Conservation (phyloP, 2,329 filamentous ascomycete genomes). For the Chrysosporium queenslandicum region DNA sequence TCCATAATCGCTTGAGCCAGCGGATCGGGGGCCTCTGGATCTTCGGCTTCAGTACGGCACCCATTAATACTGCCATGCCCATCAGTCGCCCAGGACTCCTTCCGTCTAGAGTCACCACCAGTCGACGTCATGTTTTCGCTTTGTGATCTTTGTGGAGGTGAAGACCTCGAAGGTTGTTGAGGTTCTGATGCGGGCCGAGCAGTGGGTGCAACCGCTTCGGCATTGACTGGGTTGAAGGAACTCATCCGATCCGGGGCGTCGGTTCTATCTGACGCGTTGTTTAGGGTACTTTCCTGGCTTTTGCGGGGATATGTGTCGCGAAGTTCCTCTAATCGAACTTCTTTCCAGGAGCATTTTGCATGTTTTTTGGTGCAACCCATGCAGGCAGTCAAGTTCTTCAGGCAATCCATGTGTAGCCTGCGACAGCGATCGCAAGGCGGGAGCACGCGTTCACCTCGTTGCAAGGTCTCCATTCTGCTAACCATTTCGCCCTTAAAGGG, state of each 20-base stretch:
- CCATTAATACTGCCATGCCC: conserved; percentile 10
- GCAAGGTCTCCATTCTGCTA: conserved; percentile 62
- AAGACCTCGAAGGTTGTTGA: conserved; percentile 19
- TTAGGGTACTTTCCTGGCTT: conserved; percentile 9
- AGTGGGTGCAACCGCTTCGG: background rate
- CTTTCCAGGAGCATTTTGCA: conserved; percentile 76
- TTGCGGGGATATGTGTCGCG: conserved; percentile 19
- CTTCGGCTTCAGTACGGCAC: conserved; percentile 14
- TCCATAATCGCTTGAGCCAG: conserved; percentile 37
- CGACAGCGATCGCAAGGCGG: conserved; percentile 79
- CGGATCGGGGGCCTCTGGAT: conserved; percentile 33
- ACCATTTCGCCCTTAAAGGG: conserved; percentile 58
- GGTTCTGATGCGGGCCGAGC: conserved; percentile 19
- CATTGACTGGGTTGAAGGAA: conserved; percentile 8
- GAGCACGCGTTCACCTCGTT: conserved; percentile 62
- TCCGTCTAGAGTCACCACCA: conserved; percentile 17
- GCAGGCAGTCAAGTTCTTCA: conserved; percentile 79
- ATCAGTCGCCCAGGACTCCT: background rate
- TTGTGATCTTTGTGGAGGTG: conserved; percentile 29
- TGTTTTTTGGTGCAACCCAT: conserved; percentile 84
- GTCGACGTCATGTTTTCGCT: conserved; percentile 26
- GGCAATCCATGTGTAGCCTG: conserved; percentile 66
- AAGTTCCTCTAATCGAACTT: conserved; percentile 64
- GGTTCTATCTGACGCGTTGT: background rate
- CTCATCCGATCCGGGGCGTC: background rate